Evolutionary conservation across 805 yeast genomes (phyloP).

Genomic region (Cyberlindnera maritima): DNA sequence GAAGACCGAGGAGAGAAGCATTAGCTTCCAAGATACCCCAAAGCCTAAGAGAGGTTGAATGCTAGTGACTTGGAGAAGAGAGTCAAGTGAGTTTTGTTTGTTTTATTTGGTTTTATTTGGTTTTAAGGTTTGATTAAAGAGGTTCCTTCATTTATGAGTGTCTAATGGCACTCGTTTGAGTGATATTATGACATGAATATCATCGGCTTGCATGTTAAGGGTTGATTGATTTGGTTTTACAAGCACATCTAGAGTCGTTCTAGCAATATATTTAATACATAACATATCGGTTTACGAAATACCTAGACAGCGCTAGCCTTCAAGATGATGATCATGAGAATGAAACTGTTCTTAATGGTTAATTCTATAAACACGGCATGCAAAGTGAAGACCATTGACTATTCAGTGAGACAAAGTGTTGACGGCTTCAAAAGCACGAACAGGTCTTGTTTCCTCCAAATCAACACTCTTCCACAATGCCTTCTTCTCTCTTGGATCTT

Average conservation of each 20-base stretch:
- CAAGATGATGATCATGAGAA: too few relatives aligned
- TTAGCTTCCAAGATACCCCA: constrained; percentile 9
- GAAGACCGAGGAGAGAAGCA: constrained; percentile 6
- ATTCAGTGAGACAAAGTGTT: neutral
- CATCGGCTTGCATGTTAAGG: too few relatives aligned
- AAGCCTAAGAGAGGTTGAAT: constrained; percentile 5
- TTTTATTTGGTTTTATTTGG: neutral
- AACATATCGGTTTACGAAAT: neutral
- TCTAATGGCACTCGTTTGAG: neutral
- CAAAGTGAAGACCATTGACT: too few relatives aligned
- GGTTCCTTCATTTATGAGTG: neutral
- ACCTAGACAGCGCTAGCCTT: too few relatives aligned
- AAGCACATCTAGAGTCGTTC: neutral
- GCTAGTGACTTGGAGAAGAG: too few relatives aligned
- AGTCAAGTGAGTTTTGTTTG: neutral
- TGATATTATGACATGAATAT: too few relatives aligned
- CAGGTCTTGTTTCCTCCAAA: constrained; percentile 60
- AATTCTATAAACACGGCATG: too few relatives aligned
- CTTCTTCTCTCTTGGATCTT: constrained; percentile 43
- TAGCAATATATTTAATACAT: neutral
- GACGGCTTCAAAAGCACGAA: constrained; percentile 31
- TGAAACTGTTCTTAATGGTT: too few relatives aligned
- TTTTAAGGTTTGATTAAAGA: neutral
- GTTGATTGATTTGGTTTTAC: neutral
- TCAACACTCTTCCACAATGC: constrained; percentile 64